These are phyloP conservation scores for Populus hybrid DNA, from an alignment of 441 rosid species.

Conservation along the genomic window DNA sequence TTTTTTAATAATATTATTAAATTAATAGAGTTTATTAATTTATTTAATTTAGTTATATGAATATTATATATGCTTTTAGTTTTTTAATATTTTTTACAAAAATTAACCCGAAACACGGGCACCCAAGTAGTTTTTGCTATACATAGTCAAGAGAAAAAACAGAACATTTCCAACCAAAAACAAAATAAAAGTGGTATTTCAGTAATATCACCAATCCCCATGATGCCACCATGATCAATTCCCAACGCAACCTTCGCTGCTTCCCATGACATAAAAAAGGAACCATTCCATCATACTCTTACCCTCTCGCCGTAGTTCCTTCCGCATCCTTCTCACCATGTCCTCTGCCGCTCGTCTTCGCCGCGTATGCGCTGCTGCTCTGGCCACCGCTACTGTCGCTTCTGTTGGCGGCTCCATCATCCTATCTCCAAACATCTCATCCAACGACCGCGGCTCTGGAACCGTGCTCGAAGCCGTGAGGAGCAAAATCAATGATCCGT, in stretches of 20 bases:
- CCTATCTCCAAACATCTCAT: constrained; percentile 36
- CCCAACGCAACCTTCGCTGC: constrained; percentile 26
- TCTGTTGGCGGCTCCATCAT: constrained; percentile 40
- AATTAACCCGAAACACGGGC: too few species aligned
- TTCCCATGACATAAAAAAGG: constrained; percentile 14
- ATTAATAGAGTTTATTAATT: too few species aligned
- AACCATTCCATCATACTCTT: neutral
- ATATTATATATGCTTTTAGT: too few species aligned
- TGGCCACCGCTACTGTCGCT: constrained; percentile 46
- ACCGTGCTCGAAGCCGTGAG: constrained; percentile 44
- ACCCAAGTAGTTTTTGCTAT: too few species aligned
- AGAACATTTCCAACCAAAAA: neutral
- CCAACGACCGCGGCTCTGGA: constrained; percentile 50
- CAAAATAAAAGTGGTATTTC: constrained; percentile 12
- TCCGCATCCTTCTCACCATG: constrained; percentile 28
- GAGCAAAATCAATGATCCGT: constrained; percentile 49
- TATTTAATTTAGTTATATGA: too few species aligned
- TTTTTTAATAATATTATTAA: too few species aligned
- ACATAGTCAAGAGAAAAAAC: neutral
- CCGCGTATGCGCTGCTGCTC: constrained; percentile 53
- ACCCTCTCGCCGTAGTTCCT: neutral
- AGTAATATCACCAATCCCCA: constrained; percentile 6
- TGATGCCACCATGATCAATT: constrained; percentile 14
- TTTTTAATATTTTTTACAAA: too few species aligned
- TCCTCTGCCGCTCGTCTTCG: constrained; percentile 55